Evolutionary conservation across 2,329 filamentous ascomycete genomes (phyloP).

Genomic region (Penicillium crustosum): DNA sequence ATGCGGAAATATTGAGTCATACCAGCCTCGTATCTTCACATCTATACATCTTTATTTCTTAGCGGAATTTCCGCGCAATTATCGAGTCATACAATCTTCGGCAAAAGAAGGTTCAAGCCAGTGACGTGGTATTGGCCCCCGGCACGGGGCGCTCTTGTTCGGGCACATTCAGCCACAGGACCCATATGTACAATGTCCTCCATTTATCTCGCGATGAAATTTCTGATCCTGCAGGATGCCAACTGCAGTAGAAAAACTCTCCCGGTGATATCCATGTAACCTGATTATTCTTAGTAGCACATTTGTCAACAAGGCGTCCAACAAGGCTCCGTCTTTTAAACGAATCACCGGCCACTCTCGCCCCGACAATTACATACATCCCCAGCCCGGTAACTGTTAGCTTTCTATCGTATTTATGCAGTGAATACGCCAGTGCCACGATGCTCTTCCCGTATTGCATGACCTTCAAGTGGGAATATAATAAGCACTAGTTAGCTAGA

Average conservation of each 20-base stretch:
- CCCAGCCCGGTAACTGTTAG: background rate
- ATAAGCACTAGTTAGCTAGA: conserved; percentile 1
- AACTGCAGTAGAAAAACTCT: background rate
- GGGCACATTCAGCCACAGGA: background rate
- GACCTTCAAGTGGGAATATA: background rate
- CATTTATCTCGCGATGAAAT: background rate
- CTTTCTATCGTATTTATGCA: background rate
- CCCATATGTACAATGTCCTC: background rate
- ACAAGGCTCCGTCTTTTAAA: background rate
- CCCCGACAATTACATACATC: background rate
- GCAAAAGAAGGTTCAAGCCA: background rate
- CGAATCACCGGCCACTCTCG: background rate
- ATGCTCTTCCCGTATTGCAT: background rate
- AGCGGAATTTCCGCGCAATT: background rate
- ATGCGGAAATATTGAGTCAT: background rate
- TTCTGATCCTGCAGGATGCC: conserved; percentile 1
- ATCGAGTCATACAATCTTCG: background rate
- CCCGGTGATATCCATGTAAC: background rate
- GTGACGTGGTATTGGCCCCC: background rate
- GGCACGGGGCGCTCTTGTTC: background rate
- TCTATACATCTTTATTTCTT: background rate
- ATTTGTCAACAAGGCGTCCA: background rate
- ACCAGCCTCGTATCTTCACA: background rate
- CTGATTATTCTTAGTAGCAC: background rate
- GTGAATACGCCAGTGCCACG: background rate